Conservation (phyloP, 2,329 filamentous ascomycete genomes). For the Orbilia ellipsospora region DNA sequence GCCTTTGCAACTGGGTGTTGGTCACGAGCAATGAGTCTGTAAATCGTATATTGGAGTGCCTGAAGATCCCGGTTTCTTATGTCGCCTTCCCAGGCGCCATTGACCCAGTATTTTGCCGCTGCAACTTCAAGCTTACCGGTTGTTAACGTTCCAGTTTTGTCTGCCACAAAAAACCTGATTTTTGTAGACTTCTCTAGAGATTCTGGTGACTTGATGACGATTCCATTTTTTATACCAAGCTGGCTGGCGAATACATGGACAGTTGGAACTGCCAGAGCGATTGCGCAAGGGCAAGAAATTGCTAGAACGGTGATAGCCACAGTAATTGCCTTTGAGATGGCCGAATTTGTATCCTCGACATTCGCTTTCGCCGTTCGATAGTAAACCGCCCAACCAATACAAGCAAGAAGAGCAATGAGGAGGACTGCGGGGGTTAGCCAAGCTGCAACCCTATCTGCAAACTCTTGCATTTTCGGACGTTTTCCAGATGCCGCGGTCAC, state of each 20-base stretch:
- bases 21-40: conserved; percentile 36
- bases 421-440: conserved; percentile 39
- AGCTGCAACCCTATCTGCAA: conserved; percentile 71
- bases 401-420: conserved; percentile 17
- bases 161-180: conserved; percentile 76
- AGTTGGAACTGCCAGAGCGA: conserved; percentile 81
- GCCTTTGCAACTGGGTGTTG: conserved; percentile 58
- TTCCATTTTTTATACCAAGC: conserved; percentile 72
- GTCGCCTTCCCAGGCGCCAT: conserved; percentile 32
- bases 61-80: conserved; percentile 22
- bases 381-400: conserved; percentile 29
- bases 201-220: conserved; percentile 76
- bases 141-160: conserved; percentile 84
- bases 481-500: conserved; percentile 76
- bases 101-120: conserved; percentile 61
- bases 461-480: conserved; percentile 75
- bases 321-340: conserved; percentile 70
- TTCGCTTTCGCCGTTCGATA: conserved; percentile 14
- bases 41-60: conserved; percentile 29
- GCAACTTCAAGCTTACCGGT: conserved; percentile 67
- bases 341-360: conserved; percentile 20
- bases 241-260: conserved; percentile 78
- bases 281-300: conserved; percentile 83
- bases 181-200: conserved; percentile 73
- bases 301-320: conserved; percentile 78